Evolutionary conservation across 176 grass and related monocot genomes (phyloP).

Genomic region (Zizania latifolia): DNA sequence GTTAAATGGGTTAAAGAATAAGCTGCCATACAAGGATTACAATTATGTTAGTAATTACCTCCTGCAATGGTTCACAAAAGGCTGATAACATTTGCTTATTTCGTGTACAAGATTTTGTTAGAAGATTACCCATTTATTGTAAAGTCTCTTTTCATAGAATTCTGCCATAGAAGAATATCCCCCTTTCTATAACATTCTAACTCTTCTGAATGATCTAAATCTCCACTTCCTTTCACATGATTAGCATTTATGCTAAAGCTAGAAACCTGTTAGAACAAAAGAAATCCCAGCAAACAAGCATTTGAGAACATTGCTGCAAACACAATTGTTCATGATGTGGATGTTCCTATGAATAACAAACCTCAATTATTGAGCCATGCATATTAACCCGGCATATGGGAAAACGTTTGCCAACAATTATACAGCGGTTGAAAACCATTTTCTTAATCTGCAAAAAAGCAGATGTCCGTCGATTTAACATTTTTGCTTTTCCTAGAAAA

Average conservation of each 20-base stretch:
- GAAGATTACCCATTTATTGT: constrained; percentile 74
- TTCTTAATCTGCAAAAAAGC: constrained; percentile 55
- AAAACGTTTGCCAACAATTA: constrained; percentile 63
- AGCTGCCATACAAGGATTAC: constrained; percentile 38
- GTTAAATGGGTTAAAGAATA: constrained; percentile 73
- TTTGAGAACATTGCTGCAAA: constrained; percentile 12
- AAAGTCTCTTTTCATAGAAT: constrained; percentile 79
- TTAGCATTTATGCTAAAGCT: constrained; percentile 50
- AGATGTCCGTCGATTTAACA: constrained; percentile 13
- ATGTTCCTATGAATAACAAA: constrained; percentile 40
- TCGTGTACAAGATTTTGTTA: constrained; percentile 8
- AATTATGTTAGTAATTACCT: constrained; percentile 36
- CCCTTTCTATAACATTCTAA: constrained; percentile 31
- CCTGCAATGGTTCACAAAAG: background rate
- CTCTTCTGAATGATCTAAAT: constrained; percentile 16
- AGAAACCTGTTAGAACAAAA: constrained; percentile 53
- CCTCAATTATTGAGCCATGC: constrained; percentile 52
- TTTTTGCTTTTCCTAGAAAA: constrained; percentile 9
- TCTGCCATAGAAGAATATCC: constrained; percentile 75
- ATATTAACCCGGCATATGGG: constrained; percentile 67
- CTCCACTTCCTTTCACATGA: constrained; percentile 22
- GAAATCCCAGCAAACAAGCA: background rate
- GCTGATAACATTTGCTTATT: background rate
- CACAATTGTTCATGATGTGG: background rate
- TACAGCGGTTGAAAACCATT: constrained; percentile 31